phyloP scores from a whole-genome alignment of 345 rosid species.

The Linum usitatissimum region DNA sequence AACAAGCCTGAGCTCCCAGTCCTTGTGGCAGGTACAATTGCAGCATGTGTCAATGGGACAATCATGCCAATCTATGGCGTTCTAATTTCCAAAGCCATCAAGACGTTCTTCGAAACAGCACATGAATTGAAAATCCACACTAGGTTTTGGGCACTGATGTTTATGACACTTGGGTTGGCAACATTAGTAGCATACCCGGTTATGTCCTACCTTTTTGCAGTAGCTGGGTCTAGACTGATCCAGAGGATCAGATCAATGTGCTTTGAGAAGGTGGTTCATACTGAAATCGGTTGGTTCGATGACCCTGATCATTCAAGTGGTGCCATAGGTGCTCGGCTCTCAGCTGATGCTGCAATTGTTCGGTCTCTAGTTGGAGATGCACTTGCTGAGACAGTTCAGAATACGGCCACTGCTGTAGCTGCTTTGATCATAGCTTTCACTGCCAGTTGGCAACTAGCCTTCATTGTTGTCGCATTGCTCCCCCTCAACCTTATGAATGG shows the following conservation, averaged over 20 bases:
- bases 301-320: slow-evolving; percentile 28
- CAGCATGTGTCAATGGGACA: slow-evolving; percentile 23
- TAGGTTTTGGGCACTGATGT: slow-evolving; percentile 1
- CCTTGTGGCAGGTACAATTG: slow-evolving; percentile 21
- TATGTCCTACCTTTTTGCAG: background rate
- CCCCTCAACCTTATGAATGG: slow-evolving; percentile 42
- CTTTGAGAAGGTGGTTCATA: slow-evolving; percentile 3
- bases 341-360: slow-evolving; percentile 50
- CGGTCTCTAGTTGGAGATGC: slow-evolving; percentile 59
- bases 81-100: slow-evolving; percentile 5
- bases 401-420: slow-evolving; percentile 33
- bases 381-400: slow-evolving; percentile 44
- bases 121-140: background rate
- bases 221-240: background rate
- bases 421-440: slow-evolving; percentile 50
- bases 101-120: background rate
- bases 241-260: slow-evolving; percentile 1
- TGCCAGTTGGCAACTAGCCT: slow-evolving; percentile 51
- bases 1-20: slow-evolving; percentile 34
- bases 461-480: slow-evolving; percentile 32
- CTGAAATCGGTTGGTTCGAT: slow-evolving; percentile 3
- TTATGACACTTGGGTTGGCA: slow-evolving; percentile 3
- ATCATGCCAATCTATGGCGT: slow-evolving; percentile 1
- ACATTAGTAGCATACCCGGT: background rate
- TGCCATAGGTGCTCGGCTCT: slow-evolving; percentile 51